phyloP scores from a whole-genome alignment of 257 asterid genomes.

The Cruciata laevipes region DNA sequence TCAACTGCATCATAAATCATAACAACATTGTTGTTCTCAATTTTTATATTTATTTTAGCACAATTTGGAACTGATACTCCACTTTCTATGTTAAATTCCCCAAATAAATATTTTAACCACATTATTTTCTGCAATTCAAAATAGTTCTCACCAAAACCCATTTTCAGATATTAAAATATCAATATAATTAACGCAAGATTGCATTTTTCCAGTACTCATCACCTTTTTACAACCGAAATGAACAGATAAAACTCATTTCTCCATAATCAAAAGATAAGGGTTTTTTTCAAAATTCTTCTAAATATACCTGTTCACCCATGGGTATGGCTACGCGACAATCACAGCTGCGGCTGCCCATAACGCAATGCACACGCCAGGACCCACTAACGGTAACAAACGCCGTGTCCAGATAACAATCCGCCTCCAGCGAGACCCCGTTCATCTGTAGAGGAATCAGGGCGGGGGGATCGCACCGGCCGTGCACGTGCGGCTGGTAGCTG shows the following conservation, averaged over 20 bases:
- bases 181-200: background rate
- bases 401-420: conserved; percentile 64
- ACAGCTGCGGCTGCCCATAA: conserved; percentile 69
- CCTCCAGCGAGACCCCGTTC: conserved; percentile 54
- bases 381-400: conserved; percentile 59
- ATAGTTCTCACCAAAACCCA: background rate
- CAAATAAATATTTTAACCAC: background rate
- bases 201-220: background rate
- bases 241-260: background rate
- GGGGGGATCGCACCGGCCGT: conserved; percentile 87
- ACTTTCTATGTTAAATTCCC: background rate
- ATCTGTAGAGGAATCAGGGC: conserved; percentile 92
- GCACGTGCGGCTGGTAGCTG: conserved; percentile 98
- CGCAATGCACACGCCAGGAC: conserved; percentile 95
- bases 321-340: conserved; percentile 82
- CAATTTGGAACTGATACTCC: background rate
- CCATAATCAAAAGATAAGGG: background rate
- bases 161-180: background rate
- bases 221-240: background rate
- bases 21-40: background rate
- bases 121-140: background rate
- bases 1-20: background rate
- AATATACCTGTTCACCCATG: conserved; percentile 78
- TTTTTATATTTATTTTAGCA: background rate
- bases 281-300: too few relatives aligned